Conservation (phyloP, 805 yeast species). For the Ogataea allantospora region DNA sequence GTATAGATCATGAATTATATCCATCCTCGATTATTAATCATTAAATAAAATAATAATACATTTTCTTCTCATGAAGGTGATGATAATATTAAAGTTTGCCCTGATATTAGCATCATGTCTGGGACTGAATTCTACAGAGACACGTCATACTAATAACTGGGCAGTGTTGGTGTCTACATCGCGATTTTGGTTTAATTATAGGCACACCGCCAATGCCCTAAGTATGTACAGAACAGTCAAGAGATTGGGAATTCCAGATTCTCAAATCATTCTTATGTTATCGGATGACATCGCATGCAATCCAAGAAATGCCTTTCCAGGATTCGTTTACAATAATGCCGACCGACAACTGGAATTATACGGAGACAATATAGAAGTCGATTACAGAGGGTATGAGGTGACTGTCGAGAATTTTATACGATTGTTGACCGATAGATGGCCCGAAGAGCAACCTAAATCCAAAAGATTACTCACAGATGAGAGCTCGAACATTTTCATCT, state of each 20-base stretch:
- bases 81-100: not conserved
- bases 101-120: slow-evolving; percentile 3
- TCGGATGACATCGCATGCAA: slow-evolving; percentile 98
- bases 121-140: slow-evolving; percentile 9
- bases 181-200: slow-evolving; percentile 95
- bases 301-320: slow-evolving; percentile 93
- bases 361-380: slow-evolving; percentile 94
- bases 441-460: slow-evolving; percentile 87
- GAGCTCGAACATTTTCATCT: slow-evolving; percentile 87
- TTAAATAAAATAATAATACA: not conserved
- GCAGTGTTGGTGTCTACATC: slow-evolving; percentile 95
- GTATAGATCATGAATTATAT: too few relatives aligned
- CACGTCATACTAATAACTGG: slow-evolving; percentile 66
- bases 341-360: slow-evolving; percentile 90
- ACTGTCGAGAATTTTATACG: slow-evolving; percentile 97
- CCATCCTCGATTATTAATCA: too few relatives aligned
- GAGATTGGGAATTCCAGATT: slow-evolving; percentile 94
- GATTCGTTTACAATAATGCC: slow-evolving; percentile 90
- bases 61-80: slow-evolving; percentile 1
- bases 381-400: slow-evolving; percentile 95
- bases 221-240: slow-evolving; percentile 95
- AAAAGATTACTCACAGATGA: slow-evolving; percentile 91
- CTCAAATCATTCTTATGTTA: slow-evolving; percentile 92
- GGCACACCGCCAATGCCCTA: slow-evolving; percentile 96
- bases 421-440: slow-evolving; percentile 92